phyloP scores from a whole-genome alignment of 1,284 basidiomycete species.

The Porogramme epimiltina region DNA sequence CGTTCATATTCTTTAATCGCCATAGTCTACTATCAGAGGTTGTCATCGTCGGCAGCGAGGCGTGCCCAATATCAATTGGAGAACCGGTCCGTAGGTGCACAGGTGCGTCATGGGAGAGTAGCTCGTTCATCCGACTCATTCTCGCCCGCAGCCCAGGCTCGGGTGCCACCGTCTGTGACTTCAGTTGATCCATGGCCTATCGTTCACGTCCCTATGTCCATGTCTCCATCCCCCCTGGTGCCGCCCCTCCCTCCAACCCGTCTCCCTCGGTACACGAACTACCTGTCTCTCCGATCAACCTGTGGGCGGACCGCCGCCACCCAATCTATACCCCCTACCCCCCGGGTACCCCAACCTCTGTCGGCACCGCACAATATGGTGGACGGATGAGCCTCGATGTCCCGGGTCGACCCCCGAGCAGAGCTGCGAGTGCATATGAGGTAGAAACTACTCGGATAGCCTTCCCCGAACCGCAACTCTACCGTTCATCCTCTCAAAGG shows the following conservation, averaged over 20 bases:
- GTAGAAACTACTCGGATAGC: conserved; percentile 32
- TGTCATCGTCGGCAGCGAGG: no score
- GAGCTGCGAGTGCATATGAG: conserved; percentile 42
- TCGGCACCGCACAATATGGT: conserved; percentile 9
- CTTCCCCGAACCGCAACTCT: conserved; percentile 56
- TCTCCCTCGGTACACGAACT: conserved; percentile 30
- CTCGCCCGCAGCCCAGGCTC: not conserved
- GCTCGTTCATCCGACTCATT: not conserved
- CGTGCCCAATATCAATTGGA: no score
- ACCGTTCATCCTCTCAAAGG: conserved; percentile 49
- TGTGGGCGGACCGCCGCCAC: conserved; percentile 31
- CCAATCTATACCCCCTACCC: conserved; percentile 20
- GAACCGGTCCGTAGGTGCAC: conserved; percentile 1
- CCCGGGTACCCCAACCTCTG: conserved; percentile 18
- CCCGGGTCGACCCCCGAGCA: conserved; percentile 35
- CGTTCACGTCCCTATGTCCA: conserved; percentile 41
- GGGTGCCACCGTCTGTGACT: conserved; percentile 11
- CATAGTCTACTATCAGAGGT: no score
- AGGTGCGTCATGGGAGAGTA: conserved; percentile 2
- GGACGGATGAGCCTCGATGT: conserved; percentile 30
- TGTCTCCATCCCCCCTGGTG: conserved; percentile 40
- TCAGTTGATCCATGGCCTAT: conserved; percentile 19
- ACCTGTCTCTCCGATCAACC: conserved; percentile 31
- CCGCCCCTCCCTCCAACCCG: conserved; percentile 34
- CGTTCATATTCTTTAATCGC: no score